Evolutionary conservation across 805 yeast genomes (phyloP).

Genomic region (Wickerhamiella dianesei): DNA sequence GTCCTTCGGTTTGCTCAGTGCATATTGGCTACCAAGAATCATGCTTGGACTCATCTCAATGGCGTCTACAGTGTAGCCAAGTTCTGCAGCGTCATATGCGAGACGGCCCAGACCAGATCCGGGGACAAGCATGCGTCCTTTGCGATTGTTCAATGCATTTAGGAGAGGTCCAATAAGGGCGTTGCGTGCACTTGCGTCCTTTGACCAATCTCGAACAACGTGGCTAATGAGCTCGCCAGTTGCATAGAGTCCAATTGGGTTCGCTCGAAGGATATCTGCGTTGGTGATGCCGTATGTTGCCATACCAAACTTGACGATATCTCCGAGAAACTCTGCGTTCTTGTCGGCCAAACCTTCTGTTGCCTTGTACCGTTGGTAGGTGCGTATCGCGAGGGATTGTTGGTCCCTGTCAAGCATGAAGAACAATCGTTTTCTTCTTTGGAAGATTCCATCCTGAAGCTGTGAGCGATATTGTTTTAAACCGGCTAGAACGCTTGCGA

Average conservation of each 20-base stretch:
- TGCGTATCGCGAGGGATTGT: constrained; percentile 43
- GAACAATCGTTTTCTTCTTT: constrained; percentile 19
- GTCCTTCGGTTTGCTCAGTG: constrained; percentile 7
- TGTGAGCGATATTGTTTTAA: constrained; percentile 14
- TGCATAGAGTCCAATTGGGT: constrained; percentile 17
- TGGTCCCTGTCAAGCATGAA: constrained; percentile 38
- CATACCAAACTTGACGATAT: constrained; percentile 31
- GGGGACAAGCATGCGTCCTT: constrained; percentile 48
- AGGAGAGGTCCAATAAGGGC: constrained; percentile 44
- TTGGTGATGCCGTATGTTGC: constrained; percentile 27
- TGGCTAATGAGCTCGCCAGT: constrained; percentile 48
- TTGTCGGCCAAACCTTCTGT: constrained; percentile 35
- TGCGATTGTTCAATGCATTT: constrained; percentile 25
- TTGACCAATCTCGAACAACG: constrained; percentile 65
- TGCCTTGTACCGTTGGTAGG: constrained; percentile 33
- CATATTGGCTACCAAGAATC: constrained; percentile 39
- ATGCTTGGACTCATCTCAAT: constrained; percentile 66
- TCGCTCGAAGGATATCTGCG: constrained; percentile 34
- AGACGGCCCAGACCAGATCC: constrained; percentile 81
- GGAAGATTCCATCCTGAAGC: constrained; percentile 8
- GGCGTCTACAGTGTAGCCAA: constrained; percentile 38
- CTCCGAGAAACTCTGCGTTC: constrained; percentile 37
- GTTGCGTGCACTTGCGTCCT: constrained; percentile 35
- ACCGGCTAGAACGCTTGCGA: constrained; percentile 14
- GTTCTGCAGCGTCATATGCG: constrained; percentile 37